Evolutionary conservation across 495 filamentous ascomycete species (phyloP).

Genomic region (Rhypophila decipiens): DNA sequence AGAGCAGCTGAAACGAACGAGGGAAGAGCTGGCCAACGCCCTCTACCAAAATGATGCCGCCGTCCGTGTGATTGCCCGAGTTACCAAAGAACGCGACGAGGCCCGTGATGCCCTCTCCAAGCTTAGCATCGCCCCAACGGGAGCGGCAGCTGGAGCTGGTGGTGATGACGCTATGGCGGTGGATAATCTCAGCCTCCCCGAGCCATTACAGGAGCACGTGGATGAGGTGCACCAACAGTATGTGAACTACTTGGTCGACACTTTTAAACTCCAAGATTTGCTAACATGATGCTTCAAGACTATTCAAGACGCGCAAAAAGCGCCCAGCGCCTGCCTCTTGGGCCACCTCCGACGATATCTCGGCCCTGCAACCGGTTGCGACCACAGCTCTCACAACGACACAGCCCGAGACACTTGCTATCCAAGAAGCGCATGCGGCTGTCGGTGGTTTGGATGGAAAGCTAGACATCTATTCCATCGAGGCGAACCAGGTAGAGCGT

Average conservation of each 20-base stretch:
- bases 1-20: constrained; percentile 79
- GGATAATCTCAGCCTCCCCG: constrained; percentile 66
- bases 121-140: constrained; percentile 58
- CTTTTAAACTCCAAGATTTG: too few relatives aligned
- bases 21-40: constrained; percentile 88
- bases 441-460: constrained; percentile 72
- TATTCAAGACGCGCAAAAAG: constrained; percentile 81
- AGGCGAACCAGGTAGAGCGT: constrained; percentile 61
- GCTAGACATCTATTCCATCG: constrained; percentile 72
- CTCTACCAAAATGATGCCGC: constrained; percentile 97
- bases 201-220: constrained; percentile 64
- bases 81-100: constrained; percentile 86
- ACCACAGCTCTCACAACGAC: constrained; percentile 62
- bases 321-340: constrained; percentile 77
- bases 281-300: constrained; percentile 40
- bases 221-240: constrained; percentile 74
- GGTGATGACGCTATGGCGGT: constrained; percentile 87
- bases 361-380: constrained; percentile 54
- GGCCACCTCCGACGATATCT: constrained; percentile 69
- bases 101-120: constrained; percentile 87
- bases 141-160: constrained; percentile 40
- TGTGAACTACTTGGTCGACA: constrained; percentile 31
- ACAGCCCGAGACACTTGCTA: constrained; percentile 53
- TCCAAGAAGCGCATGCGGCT: constrained; percentile 69
- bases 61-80: constrained; percentile 80